phyloP scores from a whole-genome alignment of 1,284 basidiomycete genomes.

The Irpex rosettiformis region DNA sequence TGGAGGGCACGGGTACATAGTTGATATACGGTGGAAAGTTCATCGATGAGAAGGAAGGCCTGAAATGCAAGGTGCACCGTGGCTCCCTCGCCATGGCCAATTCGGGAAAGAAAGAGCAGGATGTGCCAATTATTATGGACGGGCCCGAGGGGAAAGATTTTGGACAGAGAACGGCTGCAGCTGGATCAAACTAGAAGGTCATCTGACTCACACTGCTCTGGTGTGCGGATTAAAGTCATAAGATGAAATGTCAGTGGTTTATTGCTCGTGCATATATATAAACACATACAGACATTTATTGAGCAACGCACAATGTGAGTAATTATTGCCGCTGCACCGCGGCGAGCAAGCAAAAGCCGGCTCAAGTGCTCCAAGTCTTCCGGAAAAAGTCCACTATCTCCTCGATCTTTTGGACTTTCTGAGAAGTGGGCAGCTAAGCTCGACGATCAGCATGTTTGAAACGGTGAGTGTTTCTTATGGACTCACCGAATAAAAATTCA shows the following conservation, averaged over 20 bases:
- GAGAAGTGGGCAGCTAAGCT: slow-evolving; percentile 47
- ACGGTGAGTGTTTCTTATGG: no score
- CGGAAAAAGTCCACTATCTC: slow-evolving; percentile 31
- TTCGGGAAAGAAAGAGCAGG: slow-evolving; percentile 34
- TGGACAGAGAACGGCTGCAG: slow-evolving; percentile 52
- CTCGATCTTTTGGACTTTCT: slow-evolving; percentile 45
- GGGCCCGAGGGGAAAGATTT: slow-evolving; percentile 33
- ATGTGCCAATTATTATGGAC: slow-evolving; percentile 8
- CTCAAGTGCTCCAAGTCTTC: background rate
- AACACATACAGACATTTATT: slow-evolving; percentile 19
- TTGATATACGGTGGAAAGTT: slow-evolving; percentile 49
- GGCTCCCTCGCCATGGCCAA: slow-evolving; percentile 50
- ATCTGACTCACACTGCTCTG: background rate
- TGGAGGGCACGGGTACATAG: no score
- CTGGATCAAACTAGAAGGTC: slow-evolving; percentile 23
- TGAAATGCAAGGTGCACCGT: slow-evolving; percentile 35
- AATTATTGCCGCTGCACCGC: no score
- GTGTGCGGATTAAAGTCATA: slow-evolving; percentile 48
- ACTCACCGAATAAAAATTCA: background rate
- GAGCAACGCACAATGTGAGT: no score
- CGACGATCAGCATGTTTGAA: background rate
- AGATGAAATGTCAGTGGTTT: slow-evolving; percentile 73
- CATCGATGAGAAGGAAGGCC: slow-evolving; percentile 45
- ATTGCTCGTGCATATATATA: slow-evolving; percentile 4
- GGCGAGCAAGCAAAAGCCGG: background rate